Conservation (phyloP, 805 yeast genomes). For the Saturnispora sanitii region DNA sequence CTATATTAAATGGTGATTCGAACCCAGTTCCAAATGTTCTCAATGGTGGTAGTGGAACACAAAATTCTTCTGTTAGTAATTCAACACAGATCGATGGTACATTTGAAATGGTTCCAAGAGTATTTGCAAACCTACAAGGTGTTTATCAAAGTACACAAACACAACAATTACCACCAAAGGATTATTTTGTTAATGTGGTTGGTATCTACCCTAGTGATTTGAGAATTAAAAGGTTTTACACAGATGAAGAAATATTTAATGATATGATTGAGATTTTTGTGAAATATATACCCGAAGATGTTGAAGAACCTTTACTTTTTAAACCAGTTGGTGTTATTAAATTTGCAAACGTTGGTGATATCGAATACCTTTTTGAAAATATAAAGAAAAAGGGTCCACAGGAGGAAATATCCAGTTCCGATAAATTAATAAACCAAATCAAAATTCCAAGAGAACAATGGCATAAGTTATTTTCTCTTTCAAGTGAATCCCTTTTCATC, state of each 20-base stretch:
- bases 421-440: neutral
- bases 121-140: no score
- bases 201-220: constrained; percentile 10
- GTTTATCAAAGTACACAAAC: neutral
- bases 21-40: no score
- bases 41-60: no score
- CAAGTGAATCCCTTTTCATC: neutral
- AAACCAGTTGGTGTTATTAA: constrained; percentile 4
- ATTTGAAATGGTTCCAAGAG: no score
- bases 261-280: constrained; percentile 12
- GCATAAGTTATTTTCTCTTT: neutral
- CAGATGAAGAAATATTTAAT: constrained; percentile 4
- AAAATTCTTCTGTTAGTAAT: no score
- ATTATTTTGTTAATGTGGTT: constrained; percentile 1
- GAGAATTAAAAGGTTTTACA: constrained; percentile 1
- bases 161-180: neutral
- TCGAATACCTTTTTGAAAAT: constrained; percentile 1
- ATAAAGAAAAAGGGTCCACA: neutral
- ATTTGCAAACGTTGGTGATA: neutral
- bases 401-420: neutral
- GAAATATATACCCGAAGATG: constrained; percentile 1
- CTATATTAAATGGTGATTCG: no score
- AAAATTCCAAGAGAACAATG: neutral
- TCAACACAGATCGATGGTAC: no score
- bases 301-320: neutral